Base-by-base conservation (phyloP, 1,284 basidiomycete species). In the Marasmius tenuissimus region DNA sequence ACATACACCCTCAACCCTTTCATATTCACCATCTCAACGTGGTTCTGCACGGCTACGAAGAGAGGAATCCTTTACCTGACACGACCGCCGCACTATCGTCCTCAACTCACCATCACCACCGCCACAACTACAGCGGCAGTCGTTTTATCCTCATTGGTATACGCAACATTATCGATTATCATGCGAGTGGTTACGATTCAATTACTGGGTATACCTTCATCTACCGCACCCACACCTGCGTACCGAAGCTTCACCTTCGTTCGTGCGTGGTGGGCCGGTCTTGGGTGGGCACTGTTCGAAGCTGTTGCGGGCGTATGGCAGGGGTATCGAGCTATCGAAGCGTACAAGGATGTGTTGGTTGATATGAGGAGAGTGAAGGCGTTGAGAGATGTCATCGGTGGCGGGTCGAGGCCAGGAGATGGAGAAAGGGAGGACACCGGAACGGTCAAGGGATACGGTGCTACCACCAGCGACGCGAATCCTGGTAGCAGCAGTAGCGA, bases 181-280 rank as follows among this genome's bases (percentile, higher is more conserved):
- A 76, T 90, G 33, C 85, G 86, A 58, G 77, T 87, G 48, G 75
- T 83, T 10, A 75, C 84, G 4, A 70, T 91, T 40, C 79, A 81
- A 4, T 70, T 88, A 52, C 77, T 90, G 22, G 78, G 79, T 40
- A 74, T 88, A 58, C 79, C 78, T 16, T 77, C 80, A 61, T 81
- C 81, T 71, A 72, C 73, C 33, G 72, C 69, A 63, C 68, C 76
- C 58, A 71, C 70, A 37, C 81, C 86, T 38, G 85, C 80, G 9
- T 87, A 82, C 75, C 76, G 73, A 57, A 85, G 90, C 66, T 72
- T 78, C 0, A 81, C 84, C 2, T 93, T 92, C 74, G 71, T 74
- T 20, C 79, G 84, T 27, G 83, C 88, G 6, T 92, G 91, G 89
- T 91, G 87, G 86, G 73, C 89, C 34, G 86, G 86, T 2, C 75